A percentile compares a stretch with the other conserved stretches of the same genome.
Evolutionary conservation across 345 rosid genomes (phyloP).

Genomic region (Triadica sebifera): DNA sequence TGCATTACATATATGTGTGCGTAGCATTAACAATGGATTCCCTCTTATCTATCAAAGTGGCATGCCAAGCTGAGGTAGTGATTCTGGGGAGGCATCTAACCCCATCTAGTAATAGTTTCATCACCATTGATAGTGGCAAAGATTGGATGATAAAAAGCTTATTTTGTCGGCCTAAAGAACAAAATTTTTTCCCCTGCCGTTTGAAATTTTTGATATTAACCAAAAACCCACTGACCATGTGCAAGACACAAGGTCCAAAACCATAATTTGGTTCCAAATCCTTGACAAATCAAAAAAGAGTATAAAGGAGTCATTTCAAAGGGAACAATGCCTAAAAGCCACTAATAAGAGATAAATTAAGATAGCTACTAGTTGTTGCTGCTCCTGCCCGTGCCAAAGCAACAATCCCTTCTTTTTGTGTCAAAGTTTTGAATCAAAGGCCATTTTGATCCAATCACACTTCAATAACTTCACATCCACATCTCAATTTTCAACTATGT

Average conservation of each 20-base stretch:
- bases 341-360: not conserved
- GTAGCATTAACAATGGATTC: too few species aligned
- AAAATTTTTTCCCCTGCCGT: not conserved
- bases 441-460: too few species aligned
- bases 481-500: too few species aligned
- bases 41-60: not conserved
- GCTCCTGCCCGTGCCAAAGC: not conserved
- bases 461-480: too few species aligned
- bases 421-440: not conserved
- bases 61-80: too few species aligned
- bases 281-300: not conserved
- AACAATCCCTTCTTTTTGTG: not conserved
- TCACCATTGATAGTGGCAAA: slow-evolving; percentile 25
- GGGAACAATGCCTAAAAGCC: slow-evolving; percentile 2
- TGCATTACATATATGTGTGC: too few species aligned
- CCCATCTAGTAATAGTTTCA: not conserved
- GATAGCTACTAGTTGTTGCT: not conserved
- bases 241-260: not conserved
- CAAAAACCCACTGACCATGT: not conserved
- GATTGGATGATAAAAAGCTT: slow-evolving; percentile 25
- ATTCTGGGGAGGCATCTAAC: not conserved
- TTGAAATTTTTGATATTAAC: too few species aligned
- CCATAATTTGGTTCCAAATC: not conserved
- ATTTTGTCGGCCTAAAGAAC: slow-evolving; percentile 25
- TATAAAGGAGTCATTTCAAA: slow-evolving; percentile 22